Evolutionary conservation across 2,329 filamentous ascomycete genomes (phyloP), one percentile per base, ranked within the genome.

Genomic region (Curvularia sp.): DNA sequence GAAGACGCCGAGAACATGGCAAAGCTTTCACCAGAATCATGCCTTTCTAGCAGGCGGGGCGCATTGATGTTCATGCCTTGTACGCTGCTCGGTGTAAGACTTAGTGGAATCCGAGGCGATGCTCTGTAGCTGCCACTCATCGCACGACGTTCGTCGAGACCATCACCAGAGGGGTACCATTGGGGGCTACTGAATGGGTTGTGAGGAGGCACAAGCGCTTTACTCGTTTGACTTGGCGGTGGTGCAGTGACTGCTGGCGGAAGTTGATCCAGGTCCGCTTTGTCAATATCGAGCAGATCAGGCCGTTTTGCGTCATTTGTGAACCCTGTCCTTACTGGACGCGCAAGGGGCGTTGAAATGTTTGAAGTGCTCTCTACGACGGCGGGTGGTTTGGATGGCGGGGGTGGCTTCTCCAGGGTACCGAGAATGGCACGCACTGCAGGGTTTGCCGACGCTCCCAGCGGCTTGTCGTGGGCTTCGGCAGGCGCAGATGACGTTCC

Each of bases 1-100:
- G 84, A 84, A 9, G 86, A 86, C n/a, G 84, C 83, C 39, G 85
- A 87, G 62, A 88, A 87, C 83, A 88, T 87, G 22, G 82, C 78
- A 64, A 88, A 88, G 70, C 85, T 88, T 61, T 88, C 86, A 6
- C 82, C 81, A 24, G 85, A 88, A 64, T 86, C 82, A 65, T 86
- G 84, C 35, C 84, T 81, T 49, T 79, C 69, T 61, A 82, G 66
- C 13, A 71, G 66, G 31, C 71, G 75, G 22, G 75, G 73, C 15
- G 72, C 67, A 8, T 63, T 65, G 42, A 75, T 73, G 55, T 65
- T 77, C 77, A 63, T 68, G 64, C 53, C 75, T 66, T 64, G 68
- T 68, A 59, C 75, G 71, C 64, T 68, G 70, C 80, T 75, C 48
- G 75, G 74, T 53, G 84, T 83, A 47, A 85, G 76, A 24, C 77